phyloP scores from a whole-genome alignment of 352 stramenopile genomes.

The Pythium dissimile region DNA sequence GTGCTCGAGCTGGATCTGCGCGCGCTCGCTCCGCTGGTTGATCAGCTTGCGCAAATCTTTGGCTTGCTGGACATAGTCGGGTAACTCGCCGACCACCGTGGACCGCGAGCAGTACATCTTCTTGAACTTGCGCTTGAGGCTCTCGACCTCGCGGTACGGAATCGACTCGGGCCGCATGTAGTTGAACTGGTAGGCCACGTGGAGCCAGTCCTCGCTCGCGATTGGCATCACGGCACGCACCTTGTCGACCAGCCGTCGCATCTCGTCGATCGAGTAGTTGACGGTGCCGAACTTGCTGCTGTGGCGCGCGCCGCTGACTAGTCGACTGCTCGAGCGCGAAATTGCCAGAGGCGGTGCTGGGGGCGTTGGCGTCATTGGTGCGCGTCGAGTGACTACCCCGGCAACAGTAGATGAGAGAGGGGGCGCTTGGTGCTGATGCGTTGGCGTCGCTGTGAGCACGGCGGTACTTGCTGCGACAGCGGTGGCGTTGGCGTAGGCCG shows the following conservation, averaged over 20 bases:
- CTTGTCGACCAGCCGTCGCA: slow-evolving; percentile 59
- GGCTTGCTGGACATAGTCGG: slow-evolving; percentile 46
- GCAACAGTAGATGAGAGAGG: no score
- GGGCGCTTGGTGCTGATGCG: background rate
- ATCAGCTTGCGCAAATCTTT: slow-evolving; percentile 49
- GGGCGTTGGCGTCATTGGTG: background rate
- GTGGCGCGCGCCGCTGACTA: slow-evolving; percentile 19
- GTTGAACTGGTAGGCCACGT: slow-evolving; percentile 66
- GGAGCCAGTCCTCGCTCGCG: slow-evolving; percentile 51
- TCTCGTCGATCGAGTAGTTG: slow-evolving; percentile 69
- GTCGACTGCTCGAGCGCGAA: slow-evolving; percentile 9
- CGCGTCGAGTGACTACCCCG: no score
- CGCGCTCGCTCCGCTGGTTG: slow-evolving; percentile 39
- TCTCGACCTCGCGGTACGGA: slow-evolving; percentile 58
- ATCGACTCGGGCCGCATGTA: slow-evolving; percentile 58
- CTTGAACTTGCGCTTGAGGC: slow-evolving; percentile 70
- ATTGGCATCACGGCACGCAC: slow-evolving; percentile 52
- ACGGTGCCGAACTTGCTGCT: slow-evolving; percentile 65
- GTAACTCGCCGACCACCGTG: slow-evolving; percentile 23
- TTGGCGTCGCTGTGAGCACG: background rate
- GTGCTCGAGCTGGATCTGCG: slow-evolving; percentile 25
- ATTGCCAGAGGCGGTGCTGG: background rate
- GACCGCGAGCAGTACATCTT: slow-evolving; percentile 58
- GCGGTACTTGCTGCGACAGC: slow-evolving; percentile 7
- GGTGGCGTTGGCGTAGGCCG: slow-evolving; percentile 16